Conservation (phyloP, 345 rosid genomes). For the Murraya koenigii region DNA sequence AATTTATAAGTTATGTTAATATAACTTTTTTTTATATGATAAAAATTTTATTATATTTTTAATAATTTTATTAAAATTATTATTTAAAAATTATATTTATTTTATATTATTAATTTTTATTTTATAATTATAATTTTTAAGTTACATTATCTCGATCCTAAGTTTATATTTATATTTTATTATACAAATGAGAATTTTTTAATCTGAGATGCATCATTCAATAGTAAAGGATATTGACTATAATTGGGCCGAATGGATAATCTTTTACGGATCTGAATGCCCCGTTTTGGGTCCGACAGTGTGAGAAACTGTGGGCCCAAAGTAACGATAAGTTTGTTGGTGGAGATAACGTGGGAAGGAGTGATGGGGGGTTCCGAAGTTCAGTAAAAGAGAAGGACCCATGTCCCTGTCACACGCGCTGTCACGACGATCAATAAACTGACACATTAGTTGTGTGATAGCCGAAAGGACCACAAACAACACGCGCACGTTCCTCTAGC, state of each 20-base stretch:
- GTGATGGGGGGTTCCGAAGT: background rate
- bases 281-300: background rate
- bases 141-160: no score
- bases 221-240: background rate
- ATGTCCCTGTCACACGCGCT: background rate
- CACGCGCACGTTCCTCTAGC: no score
- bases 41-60: no score
- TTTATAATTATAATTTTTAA: no score
- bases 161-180: no score
- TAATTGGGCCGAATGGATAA: background rate
- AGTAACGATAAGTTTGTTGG: background rate
- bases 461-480: background rate
- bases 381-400: background rate
- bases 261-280: background rate
- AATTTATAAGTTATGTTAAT: no score
- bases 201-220: background rate
- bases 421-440: background rate
- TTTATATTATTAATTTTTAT: no score
- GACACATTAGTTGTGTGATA: background rate
- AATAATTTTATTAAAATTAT: no score
- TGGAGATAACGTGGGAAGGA: background rate
- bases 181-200: no score
- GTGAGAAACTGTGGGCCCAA: background rate
- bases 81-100: no score
- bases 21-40: no score